phyloP scores from a whole-genome alignment of 768 basidiomycete genomes.

The Myochromella boudieri region DNA sequence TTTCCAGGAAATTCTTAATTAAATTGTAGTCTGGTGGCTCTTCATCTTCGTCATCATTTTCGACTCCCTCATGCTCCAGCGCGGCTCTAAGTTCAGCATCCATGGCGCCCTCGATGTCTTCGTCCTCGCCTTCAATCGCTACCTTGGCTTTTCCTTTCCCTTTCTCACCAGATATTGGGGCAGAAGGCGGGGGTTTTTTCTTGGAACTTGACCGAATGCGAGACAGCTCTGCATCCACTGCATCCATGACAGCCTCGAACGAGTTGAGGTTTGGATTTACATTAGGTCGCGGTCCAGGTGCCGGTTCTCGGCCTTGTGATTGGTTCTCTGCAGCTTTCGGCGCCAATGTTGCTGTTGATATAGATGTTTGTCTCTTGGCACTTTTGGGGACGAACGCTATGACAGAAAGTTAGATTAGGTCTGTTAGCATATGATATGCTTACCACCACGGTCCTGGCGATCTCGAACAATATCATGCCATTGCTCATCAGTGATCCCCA shows the following conservation, averaged over 20 bases:
- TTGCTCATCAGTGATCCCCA: slow-evolving; percentile 87
- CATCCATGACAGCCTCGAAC: slow-evolving; percentile 95
- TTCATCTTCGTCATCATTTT: slow-evolving; percentile 54
- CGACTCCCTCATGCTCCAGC: slow-evolving; percentile 47
- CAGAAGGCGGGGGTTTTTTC: slow-evolving; percentile 15
- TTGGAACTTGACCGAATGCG: slow-evolving; percentile 36
- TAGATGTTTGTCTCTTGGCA: slow-evolving; percentile 11
- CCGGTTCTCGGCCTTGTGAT: slow-evolving; percentile 16
- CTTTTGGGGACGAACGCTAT: slow-evolving; percentile 62
- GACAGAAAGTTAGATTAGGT: slow-evolving; percentile 6
- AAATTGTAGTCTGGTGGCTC: slow-evolving; percentile 80
- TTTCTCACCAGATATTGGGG: slow-evolving; percentile 13
- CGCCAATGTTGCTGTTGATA: neutral
- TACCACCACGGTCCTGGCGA: slow-evolving; percentile 79
- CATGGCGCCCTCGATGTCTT: slow-evolving; percentile 84
- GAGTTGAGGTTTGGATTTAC: slow-evolving; percentile 78
- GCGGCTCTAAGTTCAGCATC: slow-evolving; percentile 78
- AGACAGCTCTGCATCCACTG: slow-evolving; percentile 85
- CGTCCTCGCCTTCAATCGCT: slow-evolving; percentile 41
- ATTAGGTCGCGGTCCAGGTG: slow-evolving; percentile 38
- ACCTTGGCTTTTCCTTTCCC: slow-evolving; percentile 39
- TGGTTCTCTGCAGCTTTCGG: neutral
- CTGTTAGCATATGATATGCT: slow-evolving; percentile 19
- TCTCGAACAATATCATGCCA: slow-evolving; percentile 87
- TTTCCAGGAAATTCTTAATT: slow-evolving; percentile 97